Evolutionary conservation across 805 yeast genomes (phyloP), one percentile per base, ranked within the genome.

Genomic region (Starmerella stellata): DNA sequence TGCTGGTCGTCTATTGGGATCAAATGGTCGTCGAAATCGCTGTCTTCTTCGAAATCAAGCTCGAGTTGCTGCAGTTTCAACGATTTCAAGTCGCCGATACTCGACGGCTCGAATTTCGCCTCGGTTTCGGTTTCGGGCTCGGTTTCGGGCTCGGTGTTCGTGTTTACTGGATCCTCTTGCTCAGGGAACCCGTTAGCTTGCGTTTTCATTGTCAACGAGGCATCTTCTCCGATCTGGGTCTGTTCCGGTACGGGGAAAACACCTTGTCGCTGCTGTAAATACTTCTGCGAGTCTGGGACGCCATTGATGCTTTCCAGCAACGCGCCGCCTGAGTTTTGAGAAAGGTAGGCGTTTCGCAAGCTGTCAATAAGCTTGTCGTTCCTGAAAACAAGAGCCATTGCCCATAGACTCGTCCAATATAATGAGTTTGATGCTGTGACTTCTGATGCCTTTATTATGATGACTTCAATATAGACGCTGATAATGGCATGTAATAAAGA

Each of bases 1-100:
- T 11, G 25, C 27, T 21, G 5, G 54, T 42, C 50, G 43, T 14
- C 53, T 5, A 61, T 56, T 39, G 54, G 52, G 35, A 58, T 51
- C 41, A 64, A 48, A n/a, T 60, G 61, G 34, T 60, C 64, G 38
- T 59, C 67, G n/a, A 62, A 44, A 32, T 61, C 61, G 32, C 55
- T 56, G 33, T 56, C 62, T 32, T 61, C 66, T 18, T 62, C 68
- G 34, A 57, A 59, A 21, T 59, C 53, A 37, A 58, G 52, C 32
- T 55, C 63, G n/a, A 62, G 56, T 11, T 52, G 51, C 33, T 48
- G 7, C 52, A 30, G 47, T 50, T 14, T 50, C 46, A 14, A 43
- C 34, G 21, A 20, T 13, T 18, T 38, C 16, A 30, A 15, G 17
- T 21, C 19, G 21, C 19, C 35, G 18, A 37, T 44, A 18, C 39